Base-by-base conservation (phyloP, 768 basidiomycete genomes). In the Butyriboletus loyo region DNA sequence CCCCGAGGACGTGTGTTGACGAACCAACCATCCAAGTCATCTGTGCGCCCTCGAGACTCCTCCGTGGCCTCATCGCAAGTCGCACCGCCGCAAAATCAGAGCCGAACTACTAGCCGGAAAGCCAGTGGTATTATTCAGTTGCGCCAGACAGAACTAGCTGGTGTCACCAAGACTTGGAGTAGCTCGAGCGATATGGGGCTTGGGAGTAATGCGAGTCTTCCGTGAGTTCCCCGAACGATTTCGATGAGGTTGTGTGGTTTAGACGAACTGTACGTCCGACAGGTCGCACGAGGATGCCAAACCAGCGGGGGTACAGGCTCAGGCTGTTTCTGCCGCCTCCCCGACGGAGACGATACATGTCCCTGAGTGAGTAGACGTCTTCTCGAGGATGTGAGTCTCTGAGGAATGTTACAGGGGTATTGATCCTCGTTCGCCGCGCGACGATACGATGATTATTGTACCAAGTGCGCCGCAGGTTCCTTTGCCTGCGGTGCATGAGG, bases 401-500 rank as follows among this genome's bases (percentile, higher is more conserved):
- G 32, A 57, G 1, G 21, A 28, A 41, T 8, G 5, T 32, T 32
- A 7, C 27, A 66, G 66, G 11, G 13, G 45, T 14, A 51, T 64
- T 14, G 67, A 66, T 19, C 66, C 65, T 46, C 70, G 70, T 31
- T 71, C 66, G 7, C 67, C 72, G 5, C 64, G 69, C 19, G 70
- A 73, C 35, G 68, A 70, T 6, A 28, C 46, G 19, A 47, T 70
- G 53, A 5, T 67, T 28, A 30, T 37, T 37, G n/a, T 30, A 13
- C 60, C 65, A n/a, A 53, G 28, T 10, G 62, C 60, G 25, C 68
- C 67, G 2, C 62, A 66, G 30, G 49, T 71, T 15, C 67, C 72
- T 17, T 53, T 73, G 22, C 69, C 67, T 14, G 51, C 66, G 14
- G 69, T 71, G 67, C 49, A 71, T n/a, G 71, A 71, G 49, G 64